Conservation (phyloP, 345 rosid species). For the Carallia pectinifolia region DNA sequence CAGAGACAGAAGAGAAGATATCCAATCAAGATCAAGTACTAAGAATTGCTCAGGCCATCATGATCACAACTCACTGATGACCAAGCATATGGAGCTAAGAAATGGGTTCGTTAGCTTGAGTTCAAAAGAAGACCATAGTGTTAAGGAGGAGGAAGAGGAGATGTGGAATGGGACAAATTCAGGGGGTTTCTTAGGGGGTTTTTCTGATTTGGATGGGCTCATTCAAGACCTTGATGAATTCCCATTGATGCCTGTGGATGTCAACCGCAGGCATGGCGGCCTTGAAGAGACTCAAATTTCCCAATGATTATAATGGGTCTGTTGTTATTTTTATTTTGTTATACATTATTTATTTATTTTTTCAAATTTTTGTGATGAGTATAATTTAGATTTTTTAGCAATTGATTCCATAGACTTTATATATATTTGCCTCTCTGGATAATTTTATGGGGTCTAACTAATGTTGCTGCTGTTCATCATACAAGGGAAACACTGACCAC, state of each 20-base stretch:
- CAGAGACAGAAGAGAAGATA: neutral
- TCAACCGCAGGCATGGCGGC: slow-evolving; percentile 37
- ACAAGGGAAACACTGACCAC: neutral
- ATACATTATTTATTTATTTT: neutral
- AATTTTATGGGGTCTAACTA: neutral
- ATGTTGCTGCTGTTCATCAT: slow-evolving; percentile 13
- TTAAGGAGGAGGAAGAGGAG: slow-evolving; percentile 24
- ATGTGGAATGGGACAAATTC: slow-evolving; percentile 38
- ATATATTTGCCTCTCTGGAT: neutral
- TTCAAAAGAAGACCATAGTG: slow-evolving; percentile 10
- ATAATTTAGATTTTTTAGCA: no score
- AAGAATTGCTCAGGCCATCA: neutral
- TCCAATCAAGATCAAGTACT: neutral
- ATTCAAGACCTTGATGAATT: slow-evolving; percentile 68
- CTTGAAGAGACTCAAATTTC: slow-evolving; percentile 38
- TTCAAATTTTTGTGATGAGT: neutral
- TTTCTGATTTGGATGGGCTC: slow-evolving; percentile 69
- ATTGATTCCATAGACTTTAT: neutral
- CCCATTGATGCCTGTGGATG: slow-evolving; percentile 44
- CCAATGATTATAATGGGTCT: slow-evolving; percentile 6
- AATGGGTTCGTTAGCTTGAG: slow-evolving; percentile 27
- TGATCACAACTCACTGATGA: neutral
- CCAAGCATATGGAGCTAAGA: slow-evolving; percentile 28
- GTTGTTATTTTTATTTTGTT: neutral
- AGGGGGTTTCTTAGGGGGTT: slow-evolving; percentile 52